Evolutionary conservation across 2,329 filamentous ascomycete genomes (phyloP).

Genomic region (Daldinia sp.): DNA sequence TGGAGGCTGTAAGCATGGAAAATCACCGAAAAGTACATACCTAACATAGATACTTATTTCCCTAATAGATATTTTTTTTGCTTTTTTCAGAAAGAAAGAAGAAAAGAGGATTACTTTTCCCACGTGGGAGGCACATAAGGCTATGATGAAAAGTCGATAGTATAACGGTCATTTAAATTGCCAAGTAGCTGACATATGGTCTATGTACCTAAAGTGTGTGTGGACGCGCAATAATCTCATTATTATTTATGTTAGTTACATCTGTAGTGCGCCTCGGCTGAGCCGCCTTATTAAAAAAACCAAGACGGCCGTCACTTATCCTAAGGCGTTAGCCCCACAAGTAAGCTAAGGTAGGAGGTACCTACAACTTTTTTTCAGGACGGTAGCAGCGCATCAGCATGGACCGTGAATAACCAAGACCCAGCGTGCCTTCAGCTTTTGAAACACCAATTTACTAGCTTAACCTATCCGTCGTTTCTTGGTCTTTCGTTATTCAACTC

Average conservation of each 20-base stretch:
- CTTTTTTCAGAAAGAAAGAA: too few species aligned
- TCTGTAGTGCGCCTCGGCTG: conserved; percentile 39
- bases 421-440: conserved; percentile 35
- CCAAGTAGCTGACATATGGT: background rate
- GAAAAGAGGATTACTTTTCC: too few species aligned
- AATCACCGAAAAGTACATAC: background rate
- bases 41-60: background rate
- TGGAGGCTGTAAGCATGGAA: background rate
- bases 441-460: conserved; percentile 43
- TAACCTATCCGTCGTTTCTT: conserved; percentile 28
- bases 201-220: background rate
- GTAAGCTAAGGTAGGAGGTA: conserved; percentile 9
- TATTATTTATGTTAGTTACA: background rate
- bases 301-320: conserved; percentile 10
- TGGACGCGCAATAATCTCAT: conserved; percentile 5
- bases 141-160: background rate
- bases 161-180: background rate
- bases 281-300: conserved; percentile 27
- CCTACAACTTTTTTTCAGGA: conserved; percentile 13
- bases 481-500: conserved; percentile 21
- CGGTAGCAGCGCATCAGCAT: background rate
- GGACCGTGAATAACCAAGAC: conserved; percentile 17
- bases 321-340: conserved; percentile 27
- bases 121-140: too few species aligned
- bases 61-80: background rate